A percentile compares a stretch with the other conserved stretches of the same genome.
Conservation (phyloP, 2,329 filamentous ascomycete species). For the Rutstroemia sp. region DNA sequence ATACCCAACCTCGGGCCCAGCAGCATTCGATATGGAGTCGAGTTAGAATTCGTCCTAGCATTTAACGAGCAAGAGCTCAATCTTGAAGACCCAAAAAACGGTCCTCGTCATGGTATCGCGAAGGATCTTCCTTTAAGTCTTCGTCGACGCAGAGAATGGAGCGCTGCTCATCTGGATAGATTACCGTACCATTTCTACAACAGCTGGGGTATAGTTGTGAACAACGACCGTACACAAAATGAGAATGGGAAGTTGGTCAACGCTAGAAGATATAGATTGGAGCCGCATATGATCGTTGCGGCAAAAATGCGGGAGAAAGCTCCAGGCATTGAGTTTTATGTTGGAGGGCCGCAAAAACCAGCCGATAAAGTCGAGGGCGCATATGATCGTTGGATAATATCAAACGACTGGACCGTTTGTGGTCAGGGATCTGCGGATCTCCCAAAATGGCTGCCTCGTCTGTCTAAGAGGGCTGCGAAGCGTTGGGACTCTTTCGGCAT, state of each 20-base stretch:
- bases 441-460: conserved; percentile 15
- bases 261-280: conserved; percentile 5
- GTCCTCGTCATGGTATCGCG: not conserved
- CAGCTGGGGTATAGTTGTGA: conserved; percentile 16
- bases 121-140: conserved; percentile 11
- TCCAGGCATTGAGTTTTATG: conserved; percentile 1
- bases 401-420: conserved; percentile 16
- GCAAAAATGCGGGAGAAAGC: conserved; percentile 5
- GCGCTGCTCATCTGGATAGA: not conserved
- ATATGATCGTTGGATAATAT: conserved; percentile 18
- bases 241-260: not conserved
- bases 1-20: not conserved
- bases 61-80: conserved; percentile 18
- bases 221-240: not conserved
- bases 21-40: conserved; percentile 15
- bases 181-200: conserved; percentile 15
- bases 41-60: conserved; percentile 22
- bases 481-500: conserved; percentile 23
- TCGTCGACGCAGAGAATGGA: conserved; percentile 10
- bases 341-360: not conserved
- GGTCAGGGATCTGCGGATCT: conserved; percentile 21
- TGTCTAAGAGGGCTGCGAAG: not conserved
- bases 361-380: conserved; percentile 5
- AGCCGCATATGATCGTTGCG: conserved; percentile 15
- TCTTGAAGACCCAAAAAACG: conserved; percentile 1